These are phyloP conservation scores for Tieghemiomyces parasiticus DNA, from an alignment of 192 early-diverging fungal species.

Conservation along the genomic window DNA sequence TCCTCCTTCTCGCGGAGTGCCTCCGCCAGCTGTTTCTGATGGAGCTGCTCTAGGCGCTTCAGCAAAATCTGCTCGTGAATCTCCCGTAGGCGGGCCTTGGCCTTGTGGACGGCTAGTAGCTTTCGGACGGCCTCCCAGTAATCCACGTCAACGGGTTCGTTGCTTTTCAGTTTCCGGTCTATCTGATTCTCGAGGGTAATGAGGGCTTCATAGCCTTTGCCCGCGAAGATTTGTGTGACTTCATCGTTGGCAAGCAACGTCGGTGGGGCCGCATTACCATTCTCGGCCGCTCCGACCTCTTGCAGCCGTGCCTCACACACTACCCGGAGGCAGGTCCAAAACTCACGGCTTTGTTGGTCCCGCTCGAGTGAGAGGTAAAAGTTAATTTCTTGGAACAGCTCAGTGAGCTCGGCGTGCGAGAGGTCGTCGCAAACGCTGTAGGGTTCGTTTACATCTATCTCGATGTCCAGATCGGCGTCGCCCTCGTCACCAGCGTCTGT, in stretches of 20 bases:
- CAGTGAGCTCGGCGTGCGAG: constrained; percentile 43
- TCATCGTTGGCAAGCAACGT: constrained; percentile 47
- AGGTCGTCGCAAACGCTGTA: constrained; percentile 61
- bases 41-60: constrained; percentile 56
- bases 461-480: constrained; percentile 56
- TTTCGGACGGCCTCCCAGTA: constrained; percentile 84
- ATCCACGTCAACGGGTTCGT: constrained; percentile 72
- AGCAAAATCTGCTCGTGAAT: constrained; percentile 70
- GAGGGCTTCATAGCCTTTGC: constrained; percentile 64
- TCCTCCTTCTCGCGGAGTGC: constrained; percentile 37
- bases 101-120: constrained; percentile 65
- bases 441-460: constrained; percentile 81
- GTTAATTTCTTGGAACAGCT: constrained; percentile 76
- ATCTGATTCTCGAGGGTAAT: constrained; percentile 59
- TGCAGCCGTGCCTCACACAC: constrained; percentile 57
- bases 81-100: constrained; percentile 40
- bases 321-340: constrained; percentile 76
- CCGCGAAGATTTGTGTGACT: constrained; percentile 47
- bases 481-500: too few species aligned
- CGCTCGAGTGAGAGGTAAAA: constrained; percentile 77
- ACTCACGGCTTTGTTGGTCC: constrained; percentile 52
- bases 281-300: constrained; percentile 20
- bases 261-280: constrained; percentile 13
- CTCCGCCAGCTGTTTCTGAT: constrained; percentile 35
- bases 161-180: constrained; percentile 44